Evolutionary conservation across 1,284 basidiomycete species (phyloP), one percentile per base, ranked within the genome.

Genomic region (Phaffia rhodozyma): DNA sequence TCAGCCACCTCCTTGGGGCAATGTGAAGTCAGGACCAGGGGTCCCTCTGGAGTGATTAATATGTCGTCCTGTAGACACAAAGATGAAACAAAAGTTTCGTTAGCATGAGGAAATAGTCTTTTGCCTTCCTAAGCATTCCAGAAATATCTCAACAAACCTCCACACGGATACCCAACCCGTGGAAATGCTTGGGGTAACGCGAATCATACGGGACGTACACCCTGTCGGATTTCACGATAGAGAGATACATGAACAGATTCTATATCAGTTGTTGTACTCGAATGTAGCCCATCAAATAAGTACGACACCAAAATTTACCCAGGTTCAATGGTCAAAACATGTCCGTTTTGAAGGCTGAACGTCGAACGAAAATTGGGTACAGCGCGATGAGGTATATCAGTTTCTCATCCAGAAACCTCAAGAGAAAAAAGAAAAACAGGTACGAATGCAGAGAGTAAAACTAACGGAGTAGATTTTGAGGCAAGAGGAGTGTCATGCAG

Each of bases 1-100:
- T 96, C 91, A 9, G 75, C 82, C 58, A 91, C 83, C 83, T 96
- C 92, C 72, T 94, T 94, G 0, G 92, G 92, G 43, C 90, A 91
- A 55, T 83, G 78, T 11, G 84, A 84, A 52, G 84, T 86, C 11
- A 96, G 75, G 0, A 96, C 80, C 4, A 81, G 74, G 0, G 86
- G 83, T 64, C 87, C 78, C 29, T 84, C 77, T 68, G 83, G 79
- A 1, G 84, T 83, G 11, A 96, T 80, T 0, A 92, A 79, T 0
- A 96, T 85, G 70, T 92, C 90, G 70, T 96, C 92, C 84, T 89
- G 68, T 9, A 66, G 50, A 52, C 30, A 25, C 20, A 20, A 3
- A 38, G 47, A n/a, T 34, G 32, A 9, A 5, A 43, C 13, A 43
- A 43, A 43, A 48, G 9, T 2, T 29, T n/a, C 11, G 29, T 53